These are phyloP conservation scores for Persicaria tinctoria DNA, from an alignment of 148 eudicot species.

Conservation along the genomic window DNA sequence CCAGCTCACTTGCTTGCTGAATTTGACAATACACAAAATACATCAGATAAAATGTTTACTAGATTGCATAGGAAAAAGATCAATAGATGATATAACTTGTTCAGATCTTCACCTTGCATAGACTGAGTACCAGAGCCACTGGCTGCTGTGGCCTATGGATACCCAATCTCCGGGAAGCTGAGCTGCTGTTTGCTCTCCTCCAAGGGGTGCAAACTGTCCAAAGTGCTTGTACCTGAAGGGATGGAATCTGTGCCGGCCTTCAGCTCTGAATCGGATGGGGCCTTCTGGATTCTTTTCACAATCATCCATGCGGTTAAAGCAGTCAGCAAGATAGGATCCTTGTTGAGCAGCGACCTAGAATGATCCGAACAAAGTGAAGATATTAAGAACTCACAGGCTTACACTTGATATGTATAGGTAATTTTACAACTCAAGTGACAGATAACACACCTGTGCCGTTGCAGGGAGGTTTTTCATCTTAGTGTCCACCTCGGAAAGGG, in stretches of 20 bases:
- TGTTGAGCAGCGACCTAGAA: conserved; percentile 86
- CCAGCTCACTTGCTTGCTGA: conserved; percentile 92
- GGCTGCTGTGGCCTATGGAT: conserved; percentile 79
- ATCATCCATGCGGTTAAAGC: conserved; percentile 81
- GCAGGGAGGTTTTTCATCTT: conserved; percentile 63
- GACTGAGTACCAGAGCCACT: conserved; percentile 90
- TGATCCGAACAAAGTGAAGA: neutral
- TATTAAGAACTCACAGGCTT: neutral
- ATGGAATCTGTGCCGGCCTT: conserved; percentile 75
- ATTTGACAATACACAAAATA: neutral
- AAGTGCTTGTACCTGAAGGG: conserved; percentile 89
- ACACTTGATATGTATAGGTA: neutral
- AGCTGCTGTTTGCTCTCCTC: conserved; percentile 94
- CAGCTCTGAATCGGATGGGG: conserved; percentile 72
- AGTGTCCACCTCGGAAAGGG: conserved; percentile 44
- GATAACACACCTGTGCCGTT: conserved; percentile 48
- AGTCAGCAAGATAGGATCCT: conserved; percentile 71
- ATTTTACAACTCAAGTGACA: neutral
- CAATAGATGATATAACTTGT: too few relatives aligned
- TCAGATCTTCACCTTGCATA: conserved; percentile 44
- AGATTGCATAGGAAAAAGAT: too few relatives aligned
- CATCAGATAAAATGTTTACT: neutral
- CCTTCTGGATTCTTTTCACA: conserved; percentile 77
- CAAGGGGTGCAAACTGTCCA: conserved; percentile 89
- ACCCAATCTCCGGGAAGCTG: conserved; percentile 94